Conservation (phyloP, 441 rosid genomes). For the Corymbia citriodora region DNA sequence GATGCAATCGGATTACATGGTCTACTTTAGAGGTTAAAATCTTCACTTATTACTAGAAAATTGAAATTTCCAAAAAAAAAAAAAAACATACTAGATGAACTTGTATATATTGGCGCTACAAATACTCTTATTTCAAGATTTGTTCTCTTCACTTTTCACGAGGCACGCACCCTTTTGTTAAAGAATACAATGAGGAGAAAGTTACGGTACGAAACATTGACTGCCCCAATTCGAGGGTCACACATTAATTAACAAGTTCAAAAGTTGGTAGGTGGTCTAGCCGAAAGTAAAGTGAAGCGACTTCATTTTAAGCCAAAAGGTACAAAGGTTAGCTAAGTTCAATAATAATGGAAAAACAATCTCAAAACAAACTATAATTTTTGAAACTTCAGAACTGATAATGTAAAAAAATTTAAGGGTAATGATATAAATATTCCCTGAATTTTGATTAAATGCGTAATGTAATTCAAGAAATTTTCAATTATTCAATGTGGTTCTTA, state of each 20-base stretch:
- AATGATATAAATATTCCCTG: too few species aligned
- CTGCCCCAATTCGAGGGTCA: neutral
- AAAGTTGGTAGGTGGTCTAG: neutral
- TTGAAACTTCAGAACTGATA: neutral
- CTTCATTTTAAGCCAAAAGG: neutral
- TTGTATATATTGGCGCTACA: neutral
- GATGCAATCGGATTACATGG: rapidly evolving
- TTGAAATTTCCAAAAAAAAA: neutral
- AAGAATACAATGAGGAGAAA: neutral
- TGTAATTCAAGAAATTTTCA: too few species aligned
- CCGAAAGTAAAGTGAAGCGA: neutral
- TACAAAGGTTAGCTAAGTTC: neutral
- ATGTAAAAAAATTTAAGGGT: neutral
- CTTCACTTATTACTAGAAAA: neutral
- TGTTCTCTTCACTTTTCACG: neutral
- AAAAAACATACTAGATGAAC: neutral
- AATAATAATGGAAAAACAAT: neutral
- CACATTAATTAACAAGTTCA: neutral
- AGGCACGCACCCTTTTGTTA: neutral
- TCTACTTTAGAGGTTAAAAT: neutral
- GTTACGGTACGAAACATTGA: neutral
- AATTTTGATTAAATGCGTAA: too few species aligned
- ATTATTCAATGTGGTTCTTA: too few species aligned
- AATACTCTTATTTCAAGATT: neutral
- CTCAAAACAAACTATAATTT: neutral